These are phyloP conservation scores for Suillus americanus DNA, from an alignment of 768 basidiomycete species.

Conservation along the genomic window DNA sequence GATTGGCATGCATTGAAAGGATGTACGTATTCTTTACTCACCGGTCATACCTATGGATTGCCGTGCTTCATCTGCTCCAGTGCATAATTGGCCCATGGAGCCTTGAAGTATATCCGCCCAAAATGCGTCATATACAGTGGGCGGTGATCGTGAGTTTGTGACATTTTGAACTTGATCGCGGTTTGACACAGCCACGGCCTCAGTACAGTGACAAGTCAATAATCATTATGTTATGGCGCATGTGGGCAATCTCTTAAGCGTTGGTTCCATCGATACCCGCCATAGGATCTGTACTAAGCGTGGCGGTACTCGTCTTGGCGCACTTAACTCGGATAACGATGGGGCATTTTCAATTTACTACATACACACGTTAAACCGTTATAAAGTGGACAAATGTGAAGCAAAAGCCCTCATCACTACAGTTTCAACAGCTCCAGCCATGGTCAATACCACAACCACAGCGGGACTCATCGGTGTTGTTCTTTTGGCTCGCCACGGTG, in stretches of 20 bases:
- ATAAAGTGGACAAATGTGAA: not conserved
- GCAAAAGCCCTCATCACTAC: not conserved
- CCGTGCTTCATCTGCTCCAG: not conserved
- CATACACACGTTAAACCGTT: not conserved
- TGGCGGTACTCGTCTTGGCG: not conserved
- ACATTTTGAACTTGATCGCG: not conserved
- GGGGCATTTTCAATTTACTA: not conserved
- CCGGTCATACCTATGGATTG: not conserved
- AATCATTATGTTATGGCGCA: not conserved
- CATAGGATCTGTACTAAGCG: not conserved
- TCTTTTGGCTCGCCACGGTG: slow-evolving; percentile 75
- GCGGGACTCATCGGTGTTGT: slow-evolving; percentile 64
- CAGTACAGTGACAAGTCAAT: not conserved
- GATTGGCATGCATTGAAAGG: not conserved
- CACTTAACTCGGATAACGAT: not conserved
- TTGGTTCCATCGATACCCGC: slow-evolving; percentile 1
- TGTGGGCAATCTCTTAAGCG: not conserved
- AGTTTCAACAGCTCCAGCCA: slow-evolving; percentile 6
- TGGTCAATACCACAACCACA: slow-evolving; percentile 24
- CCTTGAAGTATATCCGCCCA: not conserved
- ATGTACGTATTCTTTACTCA: slow-evolving; percentile 10
- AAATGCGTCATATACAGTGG: not conserved
- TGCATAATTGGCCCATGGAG: not conserved
- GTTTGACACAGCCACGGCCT: not conserved
- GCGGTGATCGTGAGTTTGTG: not conserved